Percentiles rank a stretch among this genome's conserved stretches.
phyloP scores from a whole-genome alignment of 2,329 filamentous ascomycete genomes.

The Rugonectria rugulosa region DNA sequence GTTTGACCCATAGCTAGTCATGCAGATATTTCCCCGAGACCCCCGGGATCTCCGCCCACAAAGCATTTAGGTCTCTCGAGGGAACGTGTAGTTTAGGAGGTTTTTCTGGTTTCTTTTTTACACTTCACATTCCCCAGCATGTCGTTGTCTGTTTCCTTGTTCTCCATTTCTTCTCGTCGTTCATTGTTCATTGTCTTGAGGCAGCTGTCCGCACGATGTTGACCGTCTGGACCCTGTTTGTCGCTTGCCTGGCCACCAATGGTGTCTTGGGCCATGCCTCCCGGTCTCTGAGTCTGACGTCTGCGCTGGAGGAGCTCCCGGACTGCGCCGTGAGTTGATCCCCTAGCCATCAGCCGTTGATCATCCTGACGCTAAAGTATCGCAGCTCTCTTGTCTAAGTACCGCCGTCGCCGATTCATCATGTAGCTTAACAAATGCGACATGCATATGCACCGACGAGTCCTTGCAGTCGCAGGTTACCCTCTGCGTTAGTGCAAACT shows the following conservation, averaged over 20 bases:
- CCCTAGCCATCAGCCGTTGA: background rate
- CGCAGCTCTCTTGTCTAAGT: constrained; percentile 38
- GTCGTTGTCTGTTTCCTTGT: background rate
- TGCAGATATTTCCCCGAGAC: background rate
- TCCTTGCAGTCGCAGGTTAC: constrained; percentile 36
- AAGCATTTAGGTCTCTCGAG: too few species aligned
- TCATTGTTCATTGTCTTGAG: background rate
- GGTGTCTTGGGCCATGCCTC: background rate
- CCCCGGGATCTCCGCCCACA: background rate
- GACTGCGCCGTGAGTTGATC: constrained; percentile 42
- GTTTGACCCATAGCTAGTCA: background rate
- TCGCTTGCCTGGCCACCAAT: background rate
- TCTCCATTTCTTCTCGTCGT: background rate
- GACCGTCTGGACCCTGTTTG: background rate
- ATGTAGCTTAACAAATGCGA: constrained; percentile 38
- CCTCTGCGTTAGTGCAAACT: constrained; percentile 38
- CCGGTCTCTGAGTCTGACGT: background rate
- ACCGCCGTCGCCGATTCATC: constrained; percentile 34
- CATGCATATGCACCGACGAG: constrained; percentile 43
- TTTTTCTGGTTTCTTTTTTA: background rate
- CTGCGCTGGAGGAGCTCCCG: constrained; percentile 21
- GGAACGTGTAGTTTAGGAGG: too few species aligned
- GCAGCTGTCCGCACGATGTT: background rate
- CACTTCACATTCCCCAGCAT: background rate
- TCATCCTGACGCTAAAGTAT: background rate